Evolutionary conservation across 352 stramenopile genomes (phyloP), one percentile per base, ranked within the genome.

Genomic region (Discostella stelligera): DNA sequence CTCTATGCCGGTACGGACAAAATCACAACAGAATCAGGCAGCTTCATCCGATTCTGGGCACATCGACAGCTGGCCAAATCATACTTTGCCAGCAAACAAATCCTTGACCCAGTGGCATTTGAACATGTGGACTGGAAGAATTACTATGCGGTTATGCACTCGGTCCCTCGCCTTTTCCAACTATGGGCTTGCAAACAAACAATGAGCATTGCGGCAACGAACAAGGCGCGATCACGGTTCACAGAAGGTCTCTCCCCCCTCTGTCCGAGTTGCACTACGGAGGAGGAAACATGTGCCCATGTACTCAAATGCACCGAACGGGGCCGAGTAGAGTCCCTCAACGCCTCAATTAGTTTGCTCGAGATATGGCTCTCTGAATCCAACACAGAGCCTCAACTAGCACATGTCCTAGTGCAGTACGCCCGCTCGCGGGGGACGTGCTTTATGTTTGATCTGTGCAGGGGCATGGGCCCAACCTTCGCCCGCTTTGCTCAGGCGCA

Each of bases 231-330:
- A 48, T 32, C 27, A 6, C 27, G 27, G 27, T 32, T 32, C 27
- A 32, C 27, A 32, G 27, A 32, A 5, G 27, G 27, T 32, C 27
- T 32, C 27, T 32, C 27, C 30, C 66, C 66, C 14, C 20, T 49
- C 11, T 77, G 69, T 16, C 50, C 59, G 1, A 71, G 59, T 39
- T 71, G 69, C 25, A 3, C 16, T 5, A 5, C 37, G 11, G 32
- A 16, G 3, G 16, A 23, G 18, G 69, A 77, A 44, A 71, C 60
- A 13, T 60, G 58, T 44, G 54, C 11, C 44, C 56, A 71, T 48
- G 11, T 64, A 0, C 32, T 77, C 0, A 4, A 46, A 11, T 77
- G 69, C 30, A 21, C 46, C 10, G 37, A 77, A 11, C 32, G 10
- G 0, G 69, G 61, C 16, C 70, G 69, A 10, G 69, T 70, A 10